Evolutionary conservation across 129 eudicot species (phyloP), one percentile per base, ranked within the genome.

Genomic region (Smallanthus sonchifolius): DNA sequence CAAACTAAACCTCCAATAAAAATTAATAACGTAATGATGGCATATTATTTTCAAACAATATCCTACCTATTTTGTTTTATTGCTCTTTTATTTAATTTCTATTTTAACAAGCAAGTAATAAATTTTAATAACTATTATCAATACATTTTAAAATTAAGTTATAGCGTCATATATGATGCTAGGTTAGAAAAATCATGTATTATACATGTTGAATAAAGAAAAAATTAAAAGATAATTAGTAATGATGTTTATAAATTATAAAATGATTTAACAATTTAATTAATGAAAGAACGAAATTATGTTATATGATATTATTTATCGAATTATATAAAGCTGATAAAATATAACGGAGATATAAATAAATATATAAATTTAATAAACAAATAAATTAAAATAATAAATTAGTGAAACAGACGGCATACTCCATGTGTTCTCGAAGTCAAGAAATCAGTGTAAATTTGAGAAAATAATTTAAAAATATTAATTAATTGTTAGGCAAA

Each of bases 381-480:
- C 57, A 24, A 24, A 5, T 56, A 15, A 36, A 24, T 9, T 7
- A 54, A 49, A 38, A 9, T 38, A 54, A 76, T 67, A 38, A 39
- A 59, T 10, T 56, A 42, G 74, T 13, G 47, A 62, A 52, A 17
- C 38, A 64, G 67, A 39, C 80, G n/a, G 59, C 55, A 47, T 54
- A 55, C 24, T 62, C 36, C 63, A 56, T 59, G 38, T 11, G 65
- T 30, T 59, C 16, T 30, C n/a, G 48, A 75, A 65, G 70, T 67
- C 30, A 37, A 9, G 4, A 54, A 43, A 81, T 30, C 69, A 79
- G 65, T 79, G 84, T 65, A 77, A 87, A 85, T 86, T 82, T 81
- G 59, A 63, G 51, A 67, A 72, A 38, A 70, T 65, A 79, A 57
- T 19, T 3, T 32, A 15, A 15, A 13, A 48, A 48, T 19, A 60